Evolutionary conservation across 192 early-diverging fungal genomes (phyloP).

Genomic region (Coemansia brasiliensis): DNA sequence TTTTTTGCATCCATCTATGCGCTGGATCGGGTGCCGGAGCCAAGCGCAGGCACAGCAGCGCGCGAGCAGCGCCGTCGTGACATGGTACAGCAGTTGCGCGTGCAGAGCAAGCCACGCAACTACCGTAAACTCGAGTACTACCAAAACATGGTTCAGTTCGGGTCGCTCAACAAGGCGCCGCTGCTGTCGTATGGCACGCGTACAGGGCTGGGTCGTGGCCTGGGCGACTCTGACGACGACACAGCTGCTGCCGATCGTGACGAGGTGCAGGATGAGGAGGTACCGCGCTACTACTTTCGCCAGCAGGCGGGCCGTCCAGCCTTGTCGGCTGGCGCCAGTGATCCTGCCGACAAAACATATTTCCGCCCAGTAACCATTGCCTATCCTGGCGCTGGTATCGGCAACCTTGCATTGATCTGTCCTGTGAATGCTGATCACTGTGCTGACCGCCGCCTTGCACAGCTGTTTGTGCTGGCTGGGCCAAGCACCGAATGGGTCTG

Average conservation of each 20-base stretch:
- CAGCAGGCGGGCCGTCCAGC: constrained; percentile 18
- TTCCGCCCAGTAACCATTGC: constrained; percentile 10
- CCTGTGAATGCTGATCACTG: constrained; percentile 22
- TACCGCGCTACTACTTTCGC: constrained; percentile 46
- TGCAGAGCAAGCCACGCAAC: constrained; percentile 40
- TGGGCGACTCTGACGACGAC: constrained; percentile 21
- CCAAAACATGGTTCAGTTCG: constrained; percentile 38
- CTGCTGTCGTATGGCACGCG: constrained; percentile 22
- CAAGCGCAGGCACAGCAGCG: constrained; percentile 2
- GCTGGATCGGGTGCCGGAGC: constrained; percentile 37
- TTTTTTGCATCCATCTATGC: constrained; percentile 51
- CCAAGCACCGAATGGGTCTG: constrained; percentile 27
- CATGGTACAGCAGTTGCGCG: constrained; percentile 41
- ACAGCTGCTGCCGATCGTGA: constrained; percentile 19
- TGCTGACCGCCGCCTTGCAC: constrained; percentile 29
- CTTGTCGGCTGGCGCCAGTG: constrained; percentile 7
- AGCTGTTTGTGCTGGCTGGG: constrained; percentile 34
- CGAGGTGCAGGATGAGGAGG: constrained; percentile 37
- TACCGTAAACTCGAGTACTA: constrained; percentile 30
- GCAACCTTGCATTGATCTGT: constrained; percentile 36
- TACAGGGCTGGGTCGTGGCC: background rate
- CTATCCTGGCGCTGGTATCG: constrained; percentile 22
- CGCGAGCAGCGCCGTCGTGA: constrained; percentile 31
- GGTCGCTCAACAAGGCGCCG: constrained; percentile 30
- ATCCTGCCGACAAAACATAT: constrained; percentile 8